Base-by-base conservation (phyloP, 345 rosid species). In the Murraya koenigii region DNA sequence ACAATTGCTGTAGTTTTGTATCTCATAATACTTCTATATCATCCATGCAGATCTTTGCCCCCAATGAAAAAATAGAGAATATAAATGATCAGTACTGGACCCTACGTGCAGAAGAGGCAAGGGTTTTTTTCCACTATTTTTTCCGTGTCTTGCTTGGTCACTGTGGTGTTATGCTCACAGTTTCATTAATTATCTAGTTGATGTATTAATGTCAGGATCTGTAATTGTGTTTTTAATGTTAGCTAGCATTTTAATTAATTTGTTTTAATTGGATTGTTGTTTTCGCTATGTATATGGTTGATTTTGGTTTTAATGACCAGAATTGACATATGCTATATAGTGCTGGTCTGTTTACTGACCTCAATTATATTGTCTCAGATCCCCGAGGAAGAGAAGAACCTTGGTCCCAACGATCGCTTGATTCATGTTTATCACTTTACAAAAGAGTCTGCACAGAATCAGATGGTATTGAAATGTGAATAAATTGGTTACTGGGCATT, bases 71-170 rank as follows among this genome's bases (percentile, higher is more conserved):
- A 84, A 96, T 96, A 71, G 99, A 96, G 89, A 96, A 92, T 77
- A 96, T 96, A 76, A 94, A 94, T 90, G 99, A 96, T 78, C 97
- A 94, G 81, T 96, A 94, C 82, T 96, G 98, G 99, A 96, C 98
- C 54, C 78, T 96, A 60, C 95, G 99, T 19, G 98, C 97, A 75
- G 99, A 96, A 79, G 99, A 96, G 99, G 99, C 81, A 84, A 79
- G 81, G 84, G 41, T 54, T 7, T 70, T 17, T 61, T 30, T 30
- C 32, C 41, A 26, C 52, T 58, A 23, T 80, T 79, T 79, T 39
- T 65, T 13, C 61, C 8, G 44, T 32, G 15, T 35, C 62, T 61
- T 55, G 20, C 49, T 76, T 62, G 28, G 64, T 71, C 15, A 32
- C 28, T 39, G 1, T 23, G 38, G 55, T 39, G 35, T 44, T 25